A percentile compares a stretch with the other conserved stretches of the same genome.
phyloP scores from a whole-genome alignment of 2,329 filamentous ascomycete species.

The Emericellopsis cladophorae region DNA sequence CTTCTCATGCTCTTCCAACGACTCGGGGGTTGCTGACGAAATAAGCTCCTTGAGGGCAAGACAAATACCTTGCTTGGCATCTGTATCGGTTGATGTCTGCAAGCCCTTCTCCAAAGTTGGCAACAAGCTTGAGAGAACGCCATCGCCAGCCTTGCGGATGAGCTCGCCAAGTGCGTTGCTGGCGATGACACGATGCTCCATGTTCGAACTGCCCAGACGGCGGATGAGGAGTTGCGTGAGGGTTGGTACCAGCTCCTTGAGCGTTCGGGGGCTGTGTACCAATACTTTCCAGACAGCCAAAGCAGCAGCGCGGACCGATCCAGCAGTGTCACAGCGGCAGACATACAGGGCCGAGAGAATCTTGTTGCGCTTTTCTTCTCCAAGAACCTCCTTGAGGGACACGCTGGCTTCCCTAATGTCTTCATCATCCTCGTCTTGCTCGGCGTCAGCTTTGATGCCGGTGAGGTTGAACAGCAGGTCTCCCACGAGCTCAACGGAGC shows the following conservation, averaged over 20 bases:
- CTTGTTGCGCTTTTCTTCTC: slow-evolving; percentile 93
- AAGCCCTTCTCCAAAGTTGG: slow-evolving; percentile 89
- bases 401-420: slow-evolving; percentile 74
- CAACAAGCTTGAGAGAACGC: slow-evolving; percentile 74
- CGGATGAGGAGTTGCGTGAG: slow-evolving; percentile 91
- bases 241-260: slow-evolving; percentile 91
- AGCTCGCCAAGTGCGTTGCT: slow-evolving; percentile 93
- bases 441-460: slow-evolving; percentile 71
- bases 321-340: slow-evolving; percentile 92
- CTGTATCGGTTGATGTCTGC: slow-evolving; percentile 75
- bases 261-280: slow-evolving; percentile 78
- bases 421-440: slow-evolving; percentile 69
- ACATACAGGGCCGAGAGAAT: slow-evolving; percentile 96
- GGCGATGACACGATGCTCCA: slow-evolving; percentile 98
- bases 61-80: slow-evolving; percentile 94
- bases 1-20: slow-evolving; percentile 89
- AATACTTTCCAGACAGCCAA: slow-evolving; percentile 94
- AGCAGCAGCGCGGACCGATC: slow-evolving; percentile 77
- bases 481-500: slow-evolving; percentile 93
- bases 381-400: slow-evolving; percentile 87
- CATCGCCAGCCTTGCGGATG: slow-evolving; percentile 92
- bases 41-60: slow-evolving; percentile 92
- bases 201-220: slow-evolving; percentile 85
- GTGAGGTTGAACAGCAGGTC: slow-evolving; percentile 96
- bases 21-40: slow-evolving; percentile 73